Conservation (phyloP, 208 protist genomes). For the Leishmania aethiopica region DNA sequence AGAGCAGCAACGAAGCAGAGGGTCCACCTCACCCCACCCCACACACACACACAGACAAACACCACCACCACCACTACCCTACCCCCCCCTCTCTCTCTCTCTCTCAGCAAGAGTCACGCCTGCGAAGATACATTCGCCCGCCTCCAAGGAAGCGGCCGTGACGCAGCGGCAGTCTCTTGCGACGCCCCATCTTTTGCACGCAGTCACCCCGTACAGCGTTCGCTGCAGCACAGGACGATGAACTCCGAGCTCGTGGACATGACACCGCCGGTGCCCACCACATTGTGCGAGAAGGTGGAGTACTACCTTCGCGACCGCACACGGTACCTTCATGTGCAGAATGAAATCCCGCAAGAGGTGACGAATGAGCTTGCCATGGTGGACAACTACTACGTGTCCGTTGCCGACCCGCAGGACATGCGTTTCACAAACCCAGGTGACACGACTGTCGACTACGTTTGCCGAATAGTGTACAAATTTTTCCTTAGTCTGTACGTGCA, state of each 20-base stretch:
- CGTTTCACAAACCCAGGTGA: constrained; percentile 21
- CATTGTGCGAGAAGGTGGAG: constrained; percentile 19
- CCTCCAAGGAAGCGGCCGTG: neutral
- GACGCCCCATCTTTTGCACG: neutral
- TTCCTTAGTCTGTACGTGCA: constrained; percentile 45
- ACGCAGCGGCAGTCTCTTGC: no score
- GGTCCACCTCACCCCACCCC: no score
- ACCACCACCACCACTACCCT: no score
- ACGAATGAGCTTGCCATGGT: constrained; percentile 34
- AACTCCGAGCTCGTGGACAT: constrained; percentile 11
- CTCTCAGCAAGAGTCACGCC: neutral
- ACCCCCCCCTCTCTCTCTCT: no score
- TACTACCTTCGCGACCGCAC: constrained; percentile 38
- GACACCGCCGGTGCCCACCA: constrained; percentile 16
- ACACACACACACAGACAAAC: no score
- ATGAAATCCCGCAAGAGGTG: constrained; percentile 32
- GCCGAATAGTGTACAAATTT: constrained; percentile 13
- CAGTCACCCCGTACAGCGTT: neutral
- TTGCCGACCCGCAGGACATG: constrained; percentile 49
- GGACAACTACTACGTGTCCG: constrained; percentile 67
- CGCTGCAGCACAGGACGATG: neutral
- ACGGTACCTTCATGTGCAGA: constrained; percentile 31
- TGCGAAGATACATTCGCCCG: neutral
- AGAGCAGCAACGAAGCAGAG: neutral
- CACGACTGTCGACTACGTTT: constrained; percentile 5